These are phyloP conservation scores for Dendrobium chrysotoxum DNA, from an alignment of 106 monocot genomes.

Conservation along the genomic window DNA sequence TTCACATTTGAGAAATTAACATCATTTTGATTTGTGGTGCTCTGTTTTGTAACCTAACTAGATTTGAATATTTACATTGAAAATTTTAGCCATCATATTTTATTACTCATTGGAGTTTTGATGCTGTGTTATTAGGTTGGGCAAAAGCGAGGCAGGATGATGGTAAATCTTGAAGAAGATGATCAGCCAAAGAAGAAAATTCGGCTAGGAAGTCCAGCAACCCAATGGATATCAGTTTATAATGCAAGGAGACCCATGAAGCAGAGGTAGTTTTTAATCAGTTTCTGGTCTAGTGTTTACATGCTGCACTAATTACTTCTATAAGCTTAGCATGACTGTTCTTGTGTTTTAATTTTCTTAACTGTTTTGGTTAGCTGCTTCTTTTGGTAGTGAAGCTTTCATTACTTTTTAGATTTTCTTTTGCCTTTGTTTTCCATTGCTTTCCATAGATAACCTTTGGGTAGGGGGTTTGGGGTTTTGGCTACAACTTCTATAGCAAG, in stretches of 20 bases:
- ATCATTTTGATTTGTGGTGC: not conserved
- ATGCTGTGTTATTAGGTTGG: conserved; percentile 51
- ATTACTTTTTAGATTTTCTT: not conserved
- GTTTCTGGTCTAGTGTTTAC: not conserved
- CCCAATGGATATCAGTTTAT: conserved; percentile 98
- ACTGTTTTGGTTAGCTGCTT: not conserved
- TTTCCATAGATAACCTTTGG: not conserved
- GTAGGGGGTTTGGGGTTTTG: not conserved
- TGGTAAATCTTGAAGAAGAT: conserved; percentile 89
- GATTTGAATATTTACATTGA: not conserved
- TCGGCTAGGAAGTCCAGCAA: conserved; percentile 83
- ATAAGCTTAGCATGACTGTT: not conserved
- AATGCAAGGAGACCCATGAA: conserved; percentile 95
- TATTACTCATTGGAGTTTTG: not conserved
- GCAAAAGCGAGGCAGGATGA: conserved; percentile 76
- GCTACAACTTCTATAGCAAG: not conserved
- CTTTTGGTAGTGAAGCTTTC: not conserved
- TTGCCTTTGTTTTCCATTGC: not conserved
- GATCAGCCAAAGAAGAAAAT: conserved; percentile 95
- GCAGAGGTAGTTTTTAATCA: conserved; percentile 59
- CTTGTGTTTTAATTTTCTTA: not conserved
- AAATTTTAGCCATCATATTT: not conserved
- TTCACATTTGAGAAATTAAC: conserved; percentile 2
- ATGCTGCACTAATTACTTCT: not conserved
- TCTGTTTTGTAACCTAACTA: not conserved